phyloP scores from a whole-genome alignment of 2,329 filamentous ascomycete genomes.

The Esteya vermicola region DNA sequence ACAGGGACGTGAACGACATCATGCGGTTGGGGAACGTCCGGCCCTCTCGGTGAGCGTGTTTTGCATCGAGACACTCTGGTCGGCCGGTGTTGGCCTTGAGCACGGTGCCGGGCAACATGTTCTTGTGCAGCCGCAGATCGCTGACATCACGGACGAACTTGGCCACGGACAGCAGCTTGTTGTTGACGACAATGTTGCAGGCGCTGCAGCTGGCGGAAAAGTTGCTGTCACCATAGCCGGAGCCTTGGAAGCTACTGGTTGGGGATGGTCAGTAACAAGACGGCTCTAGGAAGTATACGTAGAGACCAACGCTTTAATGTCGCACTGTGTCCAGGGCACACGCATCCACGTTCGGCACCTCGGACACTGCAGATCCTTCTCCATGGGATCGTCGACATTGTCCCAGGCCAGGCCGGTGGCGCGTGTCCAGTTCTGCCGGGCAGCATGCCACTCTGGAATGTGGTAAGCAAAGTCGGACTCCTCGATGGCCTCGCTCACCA shows the following conservation, averaged over 20 bases:
- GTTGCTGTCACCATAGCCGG: constrained; percentile 45
- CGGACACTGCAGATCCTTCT: constrained; percentile 40
- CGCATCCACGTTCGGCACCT: constrained; percentile 27
- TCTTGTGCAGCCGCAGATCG: constrained; percentile 26
- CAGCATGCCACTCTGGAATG: constrained; percentile 25
- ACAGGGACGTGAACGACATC: too few relatives aligned
- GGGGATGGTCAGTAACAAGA: not conserved
- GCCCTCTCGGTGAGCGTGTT: constrained; percentile 10
- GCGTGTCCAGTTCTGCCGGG: constrained; percentile 30
- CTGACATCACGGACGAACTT: constrained; percentile 47
- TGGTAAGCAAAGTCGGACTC: constrained; percentile 42
- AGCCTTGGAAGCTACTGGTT: constrained; percentile 24
- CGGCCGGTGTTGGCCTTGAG: constrained; percentile 38
- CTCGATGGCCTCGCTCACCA: constrained; percentile 44
- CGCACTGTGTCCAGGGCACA: constrained; percentile 47
- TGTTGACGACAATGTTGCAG: constrained; percentile 37
- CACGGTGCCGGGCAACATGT: constrained; percentile 55
- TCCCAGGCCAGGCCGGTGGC: constrained; percentile 42
- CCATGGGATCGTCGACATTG: constrained; percentile 34
- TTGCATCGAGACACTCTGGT: constrained; percentile 20
- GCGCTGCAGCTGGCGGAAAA: constrained; percentile 34
- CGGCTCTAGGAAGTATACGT: not conserved
- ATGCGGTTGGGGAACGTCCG: constrained; percentile 45
- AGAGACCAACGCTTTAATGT: constrained; percentile 15
- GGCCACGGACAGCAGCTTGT: constrained; percentile 43